A percentile compares a stretch with the other conserved stretches of the same genome.
These are phyloP conservation scores for Diaporthe longicolla DNA, from an alignment of 2,329 filamentous ascomycete genomes.

Conservation along the genomic window DNA sequence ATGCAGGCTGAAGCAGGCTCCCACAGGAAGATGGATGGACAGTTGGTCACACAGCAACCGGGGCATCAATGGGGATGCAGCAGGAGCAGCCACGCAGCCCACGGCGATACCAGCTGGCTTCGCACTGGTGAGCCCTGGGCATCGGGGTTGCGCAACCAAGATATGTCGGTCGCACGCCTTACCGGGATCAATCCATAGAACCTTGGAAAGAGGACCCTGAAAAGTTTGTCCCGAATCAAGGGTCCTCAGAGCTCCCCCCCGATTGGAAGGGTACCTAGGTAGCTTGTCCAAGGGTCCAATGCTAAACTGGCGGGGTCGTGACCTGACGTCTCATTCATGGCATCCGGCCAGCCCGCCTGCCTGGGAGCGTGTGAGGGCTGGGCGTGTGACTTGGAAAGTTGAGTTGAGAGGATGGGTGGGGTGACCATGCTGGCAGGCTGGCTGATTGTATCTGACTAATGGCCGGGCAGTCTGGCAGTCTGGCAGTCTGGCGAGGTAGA, in stretches of 20 bases:
- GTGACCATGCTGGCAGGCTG: neutral
- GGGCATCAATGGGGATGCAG: neutral
- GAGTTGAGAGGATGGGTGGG: neutral
- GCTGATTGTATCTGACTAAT: neutral
- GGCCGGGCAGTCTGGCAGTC: neutral
- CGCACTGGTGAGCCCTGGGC: neutral
- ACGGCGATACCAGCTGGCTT: neutral
- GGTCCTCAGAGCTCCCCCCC: constrained; percentile 16
- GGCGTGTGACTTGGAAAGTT: too few relatives aligned
- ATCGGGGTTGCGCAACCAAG: neutral
- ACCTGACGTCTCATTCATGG: neutral
- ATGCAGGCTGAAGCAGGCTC: neutral
- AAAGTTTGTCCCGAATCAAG: constrained; percentile 31
- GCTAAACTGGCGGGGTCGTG: constrained; percentile 30
- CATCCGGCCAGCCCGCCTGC: neutral
- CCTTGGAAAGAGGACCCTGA: constrained; percentile 16
- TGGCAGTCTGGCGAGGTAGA: neutral
- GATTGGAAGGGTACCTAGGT: constrained; percentile 1
- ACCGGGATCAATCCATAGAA: neutral
- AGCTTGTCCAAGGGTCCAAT: constrained; percentile 13
- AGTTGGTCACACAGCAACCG: neutral
- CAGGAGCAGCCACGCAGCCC: neutral
- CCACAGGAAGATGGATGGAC: constrained; percentile 10
- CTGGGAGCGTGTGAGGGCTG: neutral
- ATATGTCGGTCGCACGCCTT: neutral